phyloP scores from a whole-genome alignment of 306 rosid species.

The Quercus alba region DNA sequence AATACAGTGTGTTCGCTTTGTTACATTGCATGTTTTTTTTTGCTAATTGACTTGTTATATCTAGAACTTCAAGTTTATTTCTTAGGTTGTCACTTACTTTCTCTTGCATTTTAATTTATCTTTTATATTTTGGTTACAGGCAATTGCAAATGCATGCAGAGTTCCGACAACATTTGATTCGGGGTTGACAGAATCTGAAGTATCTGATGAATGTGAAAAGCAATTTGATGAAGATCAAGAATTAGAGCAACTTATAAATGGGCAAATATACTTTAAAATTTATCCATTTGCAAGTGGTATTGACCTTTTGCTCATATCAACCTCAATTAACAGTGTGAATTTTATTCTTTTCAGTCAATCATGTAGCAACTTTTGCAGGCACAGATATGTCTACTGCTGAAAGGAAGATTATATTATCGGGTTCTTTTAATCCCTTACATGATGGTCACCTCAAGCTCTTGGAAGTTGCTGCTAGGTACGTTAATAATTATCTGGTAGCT shows the following conservation, averaged over 20 bases:
- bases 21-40: neutral
- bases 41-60: neutral
- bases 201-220: slow-evolving; percentile 52
- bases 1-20: neutral
- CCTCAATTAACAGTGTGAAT: neutral
- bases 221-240: slow-evolving; percentile 69
- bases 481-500: slow-evolving; percentile 2
- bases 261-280: slow-evolving; percentile 76
- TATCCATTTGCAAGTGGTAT: slow-evolving; percentile 80
- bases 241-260: slow-evolving; percentile 72
- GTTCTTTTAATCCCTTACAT: slow-evolving; percentile 92
- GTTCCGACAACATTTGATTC: slow-evolving; percentile 59
- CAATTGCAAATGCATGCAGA: slow-evolving; percentile 75
- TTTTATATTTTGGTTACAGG: slow-evolving; percentile 59
- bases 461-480: slow-evolving; percentile 81
- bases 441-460: slow-evolving; percentile 84
- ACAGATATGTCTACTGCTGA: slow-evolving; percentile 37
- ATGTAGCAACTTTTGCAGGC: slow-evolving; percentile 31
- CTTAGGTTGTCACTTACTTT: slow-evolving; percentile 20
- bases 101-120: slow-evolving; percentile 10
- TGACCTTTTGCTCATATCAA: slow-evolving; percentile 12
- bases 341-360: slow-evolving; percentile 6
- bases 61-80: slow-evolving; percentile 9
- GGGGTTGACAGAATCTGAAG: slow-evolving; percentile 61
- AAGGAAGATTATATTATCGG: slow-evolving; percentile 75